Percentiles rank a stretch among this genome's conserved stretches.
These are phyloP conservation scores for Buddleja alternifolia DNA, from an alignment of 257 asterid species.

Conservation along the genomic window DNA sequence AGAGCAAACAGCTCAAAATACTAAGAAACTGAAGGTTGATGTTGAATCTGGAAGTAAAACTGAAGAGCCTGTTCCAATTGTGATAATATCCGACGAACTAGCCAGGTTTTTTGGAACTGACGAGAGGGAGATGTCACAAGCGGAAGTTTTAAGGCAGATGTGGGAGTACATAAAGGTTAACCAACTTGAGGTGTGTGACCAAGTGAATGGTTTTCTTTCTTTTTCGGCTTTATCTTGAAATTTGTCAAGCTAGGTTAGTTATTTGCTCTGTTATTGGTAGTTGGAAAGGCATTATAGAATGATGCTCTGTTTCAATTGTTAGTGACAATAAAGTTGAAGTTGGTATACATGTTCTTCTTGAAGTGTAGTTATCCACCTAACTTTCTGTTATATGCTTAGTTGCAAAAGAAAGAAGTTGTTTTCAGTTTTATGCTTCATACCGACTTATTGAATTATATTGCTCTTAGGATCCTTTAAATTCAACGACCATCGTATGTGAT, in stretches of 20 bases:
- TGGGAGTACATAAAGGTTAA: conserved; percentile 78
- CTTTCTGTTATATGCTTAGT: neutral
- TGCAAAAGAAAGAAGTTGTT: neutral
- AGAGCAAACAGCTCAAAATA: conserved; percentile 51
- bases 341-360: neutral
- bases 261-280: conserved; percentile 1
- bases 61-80: conserved; percentile 58
- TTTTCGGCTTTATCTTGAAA: conserved; percentile 20
- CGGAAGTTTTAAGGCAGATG: conserved; percentile 77
- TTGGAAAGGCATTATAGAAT: neutral
- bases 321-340: neutral
- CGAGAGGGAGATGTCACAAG: conserved; percentile 72
- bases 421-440: conserved; percentile 10
- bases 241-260: neutral
- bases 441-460: conserved; percentile 5
- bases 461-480: conserved; percentile 65
- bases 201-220: conserved; percentile 6
- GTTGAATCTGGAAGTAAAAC: conserved; percentile 61
- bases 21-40: conserved; percentile 59
- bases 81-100: conserved; percentile 70
- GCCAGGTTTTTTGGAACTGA: conserved; percentile 67
- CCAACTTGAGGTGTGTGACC: conserved; percentile 73
- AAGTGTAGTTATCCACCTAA: neutral
- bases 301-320: neutral
- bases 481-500: conserved; percentile 56